phyloP scores from a whole-genome alignment of 2,329 filamentous ascomycete genomes.

The Fusarium chlamydosporum region DNA sequence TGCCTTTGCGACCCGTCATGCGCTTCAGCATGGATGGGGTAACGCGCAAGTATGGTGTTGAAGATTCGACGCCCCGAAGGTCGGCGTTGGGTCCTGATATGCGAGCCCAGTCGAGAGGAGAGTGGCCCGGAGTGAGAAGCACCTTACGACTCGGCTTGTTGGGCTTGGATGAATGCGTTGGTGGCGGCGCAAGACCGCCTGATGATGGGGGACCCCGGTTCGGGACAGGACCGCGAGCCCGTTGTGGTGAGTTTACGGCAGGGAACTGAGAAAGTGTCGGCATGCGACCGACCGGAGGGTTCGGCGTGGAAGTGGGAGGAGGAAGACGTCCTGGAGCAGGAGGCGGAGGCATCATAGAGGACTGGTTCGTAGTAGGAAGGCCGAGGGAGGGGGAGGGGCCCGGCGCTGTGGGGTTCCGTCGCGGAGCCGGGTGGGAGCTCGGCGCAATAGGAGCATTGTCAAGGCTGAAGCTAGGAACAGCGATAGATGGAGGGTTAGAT shows the following conservation, averaged over 20 bases:
- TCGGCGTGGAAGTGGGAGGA: slow-evolving; percentile 32
- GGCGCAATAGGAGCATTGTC: slow-evolving; percentile 52
- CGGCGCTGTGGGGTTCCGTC: slow-evolving; percentile 36
- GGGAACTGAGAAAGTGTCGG: slow-evolving; percentile 63
- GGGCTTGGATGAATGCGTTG: slow-evolving; percentile 66
- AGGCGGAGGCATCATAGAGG: slow-evolving; percentile 53
- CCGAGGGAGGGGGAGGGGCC: slow-evolving; percentile 28
- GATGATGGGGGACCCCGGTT: slow-evolving; percentile 56
- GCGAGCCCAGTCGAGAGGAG: slow-evolving; percentile 94
- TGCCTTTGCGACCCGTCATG: slow-evolving; percentile 86
- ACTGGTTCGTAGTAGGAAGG: slow-evolving; percentile 8
- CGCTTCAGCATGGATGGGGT: slow-evolving; percentile 83
- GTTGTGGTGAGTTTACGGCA: slow-evolving; percentile 66
- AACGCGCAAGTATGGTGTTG: slow-evolving; percentile 75
- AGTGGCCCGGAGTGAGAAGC: slow-evolving; percentile 88
- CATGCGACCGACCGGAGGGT: slow-evolving; percentile 50
- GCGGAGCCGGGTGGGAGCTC: slow-evolving; percentile 35
- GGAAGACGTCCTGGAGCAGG: slow-evolving; percentile 42
- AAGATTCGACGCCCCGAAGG: slow-evolving; percentile 72
- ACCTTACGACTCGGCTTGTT: slow-evolving; percentile 77
- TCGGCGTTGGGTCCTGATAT: slow-evolving; percentile 75
- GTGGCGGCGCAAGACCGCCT: slow-evolving; percentile 67
- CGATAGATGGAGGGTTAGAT: slow-evolving; percentile 40
- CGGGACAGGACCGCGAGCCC: slow-evolving; percentile 61
- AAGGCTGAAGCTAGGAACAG: slow-evolving; percentile 64